Base-by-base conservation (phyloP, 352 stramenopile genomes). In the Stramenopiles sp. region DNA sequence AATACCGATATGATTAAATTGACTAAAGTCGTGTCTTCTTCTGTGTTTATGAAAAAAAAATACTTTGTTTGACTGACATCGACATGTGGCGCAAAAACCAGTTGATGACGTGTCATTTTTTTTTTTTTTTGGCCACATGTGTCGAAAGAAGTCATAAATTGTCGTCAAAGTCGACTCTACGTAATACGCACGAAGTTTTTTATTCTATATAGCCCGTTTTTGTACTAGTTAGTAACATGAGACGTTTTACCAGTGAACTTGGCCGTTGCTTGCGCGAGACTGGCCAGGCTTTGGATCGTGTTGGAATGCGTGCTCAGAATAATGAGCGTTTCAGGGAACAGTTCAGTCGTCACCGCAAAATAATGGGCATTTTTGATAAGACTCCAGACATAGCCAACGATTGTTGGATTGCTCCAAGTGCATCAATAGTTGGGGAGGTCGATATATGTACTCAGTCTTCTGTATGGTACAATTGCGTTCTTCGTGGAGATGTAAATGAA, bases 381-480 rank as follows among this genome's bases (percentile, higher is more conserved):
- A 65, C 64, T 2, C 53, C 46, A 38, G 56, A 69, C 41, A 56
- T 53, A 21, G 41, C 57, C 2, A 50, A 45, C 23, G 61, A 48
- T 8, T 38, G 58, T 38, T 88, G 86, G 44, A 58, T 88, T 37
- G 72, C 71, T 19, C 71, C 71, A 2, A 84, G 75, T 38, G 71
- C 72, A 34, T 73, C 65, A 2, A 64, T 88, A 21, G 76, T 88
- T 44, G 72, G 72, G 19, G 67, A 87, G 45, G 72, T 88, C 17
- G 71, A 71, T 53, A 61, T 86, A 32, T 71, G 71, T 46, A 63
- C 64, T 40, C 64, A 65, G 45, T 71, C 61, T 44, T 81, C 67
- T 28, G 68, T 88, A 43, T 86, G 70, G 72, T 88, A 88, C 54
- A 67, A 69, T 36, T 65, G 69, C 29, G 77, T 71, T 18, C 56